Percentiles rank a stretch among this genome's conserved stretches.
Evolutionary conservation across 768 basidiomycete species (phyloP).

Genomic region (Boletus sensibilis): DNA sequence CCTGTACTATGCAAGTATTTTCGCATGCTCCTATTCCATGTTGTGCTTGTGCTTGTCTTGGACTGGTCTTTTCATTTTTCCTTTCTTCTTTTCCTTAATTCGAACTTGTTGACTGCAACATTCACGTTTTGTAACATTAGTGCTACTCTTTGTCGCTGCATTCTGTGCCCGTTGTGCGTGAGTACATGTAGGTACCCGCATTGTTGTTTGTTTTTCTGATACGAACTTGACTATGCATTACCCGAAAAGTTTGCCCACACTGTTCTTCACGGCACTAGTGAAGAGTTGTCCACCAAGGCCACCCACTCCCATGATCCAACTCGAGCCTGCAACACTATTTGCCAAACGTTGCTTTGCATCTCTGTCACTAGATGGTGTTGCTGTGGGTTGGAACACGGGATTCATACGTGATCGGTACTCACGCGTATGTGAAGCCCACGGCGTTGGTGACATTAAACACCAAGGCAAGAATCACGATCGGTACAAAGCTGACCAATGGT

Average conservation of each 20-base stretch:
- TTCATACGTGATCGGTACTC: conserved; percentile 31
- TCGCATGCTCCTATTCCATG: conserved; percentile 24
- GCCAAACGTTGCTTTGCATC: conserved; percentile 95
- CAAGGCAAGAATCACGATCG: conserved; percentile 90
- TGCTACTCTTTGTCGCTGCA: conserved; percentile 16
- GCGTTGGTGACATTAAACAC: conserved; percentile 96
- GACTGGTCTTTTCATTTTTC: conserved; percentile 6
- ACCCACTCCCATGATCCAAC: conserved; percentile 72
- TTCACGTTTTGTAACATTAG: conserved; percentile 34
- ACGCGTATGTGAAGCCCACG: conserved; percentile 97
- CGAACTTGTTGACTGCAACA: conserved; percentile 24
- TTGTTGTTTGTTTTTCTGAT: conserved; percentile 12
- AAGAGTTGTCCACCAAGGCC: conserved; percentile 85
- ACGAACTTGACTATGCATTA: conserved; percentile 18
- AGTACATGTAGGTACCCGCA: conserved; percentile 2
- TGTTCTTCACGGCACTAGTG: conserved; percentile 76
- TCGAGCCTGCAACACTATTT: conserved; percentile 61
- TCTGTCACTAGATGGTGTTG: conserved; percentile 56
- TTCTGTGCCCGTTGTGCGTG: not conserved
- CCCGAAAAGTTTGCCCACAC: conserved; percentile 76
- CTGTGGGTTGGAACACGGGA: conserved; percentile 11
- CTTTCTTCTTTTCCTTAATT: conserved; percentile 1
- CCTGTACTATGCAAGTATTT: conserved; percentile 18
- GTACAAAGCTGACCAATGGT: conserved; percentile 68
- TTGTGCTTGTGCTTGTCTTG: conserved; percentile 28